phyloP scores from a whole-genome alignment of 495 filamentous ascomycete species.

The Entonaema liquescens region DNA sequence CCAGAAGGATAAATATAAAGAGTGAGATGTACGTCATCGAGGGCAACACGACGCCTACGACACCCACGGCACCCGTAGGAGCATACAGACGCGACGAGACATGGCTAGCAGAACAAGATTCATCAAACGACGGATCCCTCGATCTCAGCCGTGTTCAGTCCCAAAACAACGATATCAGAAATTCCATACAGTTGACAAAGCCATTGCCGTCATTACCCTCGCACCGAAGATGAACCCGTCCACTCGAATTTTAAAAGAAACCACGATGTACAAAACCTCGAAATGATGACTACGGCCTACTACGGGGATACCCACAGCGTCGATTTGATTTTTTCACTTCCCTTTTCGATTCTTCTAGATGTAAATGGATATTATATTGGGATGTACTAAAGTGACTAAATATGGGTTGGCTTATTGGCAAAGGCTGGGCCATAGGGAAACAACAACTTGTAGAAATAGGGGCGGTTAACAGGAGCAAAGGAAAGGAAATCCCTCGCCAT shows the following conservation, averaged over 20 bases:
- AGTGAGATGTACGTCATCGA: constrained; percentile 45
- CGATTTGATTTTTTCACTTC: constrained; percentile 1
- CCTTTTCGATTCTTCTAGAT: constrained; percentile 31
- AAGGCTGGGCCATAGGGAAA: constrained; percentile 30
- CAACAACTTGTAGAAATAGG: neutral
- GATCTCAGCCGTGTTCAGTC: constrained; percentile 17
- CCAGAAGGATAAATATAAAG: constrained; percentile 20
- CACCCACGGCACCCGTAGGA: constrained; percentile 1
- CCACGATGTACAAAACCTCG: neutral
- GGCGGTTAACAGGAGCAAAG: constrained; percentile 14
- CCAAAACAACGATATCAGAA: neutral
- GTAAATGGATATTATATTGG: constrained; percentile 25
- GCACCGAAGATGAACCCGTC: neutral
- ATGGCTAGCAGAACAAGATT: constrained; percentile 41
- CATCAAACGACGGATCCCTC: constrained; percentile 34
- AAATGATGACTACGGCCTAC: constrained; percentile 4
- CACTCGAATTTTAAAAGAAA: neutral
- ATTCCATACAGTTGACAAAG: constrained; percentile 14
- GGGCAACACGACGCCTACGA: constrained; percentile 21
- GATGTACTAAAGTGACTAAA: constrained; percentile 27
- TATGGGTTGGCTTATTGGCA: constrained; percentile 9
- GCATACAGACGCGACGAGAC: constrained; percentile 21
- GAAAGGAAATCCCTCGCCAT: constrained; percentile 5
- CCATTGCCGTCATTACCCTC: constrained; percentile 24
- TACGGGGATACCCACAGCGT: neutral